Conservation (phyloP, 345 rosid genomes). For the Balakata baccata region DNA sequence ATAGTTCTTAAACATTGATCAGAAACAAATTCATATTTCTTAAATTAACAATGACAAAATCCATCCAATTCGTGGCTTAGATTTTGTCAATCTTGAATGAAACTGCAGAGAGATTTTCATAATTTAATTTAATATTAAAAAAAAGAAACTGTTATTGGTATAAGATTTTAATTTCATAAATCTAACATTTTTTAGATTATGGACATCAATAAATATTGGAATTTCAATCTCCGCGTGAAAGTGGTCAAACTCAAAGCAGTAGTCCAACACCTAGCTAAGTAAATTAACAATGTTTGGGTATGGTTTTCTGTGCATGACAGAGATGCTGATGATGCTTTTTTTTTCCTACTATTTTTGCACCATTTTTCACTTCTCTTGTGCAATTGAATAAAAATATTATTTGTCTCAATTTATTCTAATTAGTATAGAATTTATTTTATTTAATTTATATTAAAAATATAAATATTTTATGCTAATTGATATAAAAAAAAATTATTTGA, state of each 20-base stretch:
- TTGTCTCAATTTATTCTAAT: too few relatives aligned
- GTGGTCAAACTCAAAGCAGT: too few relatives aligned
- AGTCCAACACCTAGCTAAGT: too few relatives aligned
- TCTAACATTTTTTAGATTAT: too few relatives aligned
- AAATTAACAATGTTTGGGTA: not conserved
- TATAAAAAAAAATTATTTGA: too few relatives aligned
- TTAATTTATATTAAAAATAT: too few relatives aligned
- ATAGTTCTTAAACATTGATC: not conserved
- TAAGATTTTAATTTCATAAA: not conserved
- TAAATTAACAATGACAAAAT: not conserved
- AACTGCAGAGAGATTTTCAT: not conserved
- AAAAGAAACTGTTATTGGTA: not conserved
- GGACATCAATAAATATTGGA: too few relatives aligned
- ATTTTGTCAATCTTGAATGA: slow-evolving; percentile 14
- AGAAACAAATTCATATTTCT: not conserved
- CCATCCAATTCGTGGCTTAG: slow-evolving; percentile 5
- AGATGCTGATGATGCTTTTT: not conserved
- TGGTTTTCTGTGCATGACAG: not conserved
- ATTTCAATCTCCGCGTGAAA: too few relatives aligned
- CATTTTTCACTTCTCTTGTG: slow-evolving; percentile 1
- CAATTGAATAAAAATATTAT: too few relatives aligned
- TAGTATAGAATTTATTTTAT: too few relatives aligned
- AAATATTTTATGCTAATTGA: too few relatives aligned
- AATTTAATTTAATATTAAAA: not conserved
- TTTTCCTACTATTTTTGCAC: not conserved